phyloP scores from a whole-genome alignment of 441 rosid genomes.

The Dalechampia spathulata region DNA sequence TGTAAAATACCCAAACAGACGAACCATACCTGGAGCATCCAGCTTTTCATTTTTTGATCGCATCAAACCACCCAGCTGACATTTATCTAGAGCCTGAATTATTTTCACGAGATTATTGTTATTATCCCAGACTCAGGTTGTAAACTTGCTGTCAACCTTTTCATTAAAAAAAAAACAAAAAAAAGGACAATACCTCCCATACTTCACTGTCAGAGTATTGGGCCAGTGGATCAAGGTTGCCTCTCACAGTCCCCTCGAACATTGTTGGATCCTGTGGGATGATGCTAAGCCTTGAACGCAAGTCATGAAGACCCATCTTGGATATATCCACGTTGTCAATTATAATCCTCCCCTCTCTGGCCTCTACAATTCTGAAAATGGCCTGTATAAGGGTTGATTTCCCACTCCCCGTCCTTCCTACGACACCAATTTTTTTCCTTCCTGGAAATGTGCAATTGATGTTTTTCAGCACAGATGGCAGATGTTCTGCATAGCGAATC shows the following conservation, averaged over 20 bases:
- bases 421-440: conserved; percentile 77
- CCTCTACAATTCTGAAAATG: conserved; percentile 78
- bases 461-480: conserved; percentile 74
- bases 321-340: conserved; percentile 76
- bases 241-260: conserved; percentile 85
- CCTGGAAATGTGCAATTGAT: conserved; percentile 84
- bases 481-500: conserved; percentile 91
- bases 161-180: too few species aligned
- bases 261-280: conserved; percentile 94
- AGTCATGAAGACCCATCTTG: conserved; percentile 81
- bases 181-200: conserved; percentile 98
- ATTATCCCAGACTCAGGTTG: too few species aligned
- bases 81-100: conserved; percentile 66
- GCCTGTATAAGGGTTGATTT: conserved; percentile 93
- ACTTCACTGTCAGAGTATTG: conserved; percentile 57
- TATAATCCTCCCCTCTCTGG: conserved; percentile 72
- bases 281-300: conserved; percentile 82
- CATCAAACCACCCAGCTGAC: conserved; percentile 72
- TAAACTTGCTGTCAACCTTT: too few species aligned
- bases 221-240: conserved; percentile 72
- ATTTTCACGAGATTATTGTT: background rate
- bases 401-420: conserved; percentile 94
- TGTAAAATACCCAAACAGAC: too few species aligned
- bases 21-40: conserved; percentile 49
- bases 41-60: conserved; percentile 64